Evolutionary conservation across 257 asterid genomes (phyloP).

Genomic region (Rauvolfia tetraphylla): DNA sequence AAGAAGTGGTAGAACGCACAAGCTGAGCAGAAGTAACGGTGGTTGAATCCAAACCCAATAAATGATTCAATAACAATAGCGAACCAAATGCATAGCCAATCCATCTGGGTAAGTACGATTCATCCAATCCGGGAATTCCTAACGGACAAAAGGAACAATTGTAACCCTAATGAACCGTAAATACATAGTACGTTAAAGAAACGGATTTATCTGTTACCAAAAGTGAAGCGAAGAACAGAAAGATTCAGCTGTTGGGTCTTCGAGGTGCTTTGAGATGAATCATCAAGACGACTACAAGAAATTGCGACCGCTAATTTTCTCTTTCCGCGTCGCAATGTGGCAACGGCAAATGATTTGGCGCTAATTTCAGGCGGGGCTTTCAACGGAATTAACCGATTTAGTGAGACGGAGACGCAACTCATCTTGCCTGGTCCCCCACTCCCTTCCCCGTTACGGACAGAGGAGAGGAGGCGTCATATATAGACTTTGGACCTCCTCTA

Average conservation of each 20-base stretch:
- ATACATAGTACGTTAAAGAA: not conserved
- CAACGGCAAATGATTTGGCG: not conserved
- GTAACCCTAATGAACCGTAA: not conserved
- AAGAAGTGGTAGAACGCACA: slow-evolving; percentile 29
- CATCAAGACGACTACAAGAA: slow-evolving; percentile 33
- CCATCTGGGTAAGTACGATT: slow-evolving; percentile 91
- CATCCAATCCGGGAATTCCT: slow-evolving; percentile 94
- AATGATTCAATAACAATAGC: slow-evolving; percentile 71
- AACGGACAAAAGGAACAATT: not conserved
- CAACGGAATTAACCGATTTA: slow-evolving; percentile 18
- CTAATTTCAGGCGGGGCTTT: slow-evolving; percentile 8
- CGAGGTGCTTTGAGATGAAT: slow-evolving; percentile 32
- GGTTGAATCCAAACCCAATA: slow-evolving; percentile 58
- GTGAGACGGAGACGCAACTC: slow-evolving; percentile 9
- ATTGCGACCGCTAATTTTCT: slow-evolving; percentile 14
- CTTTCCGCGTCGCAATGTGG: not conserved
- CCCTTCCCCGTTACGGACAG: not conserved
- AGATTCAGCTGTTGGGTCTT: slow-evolving; percentile 59
- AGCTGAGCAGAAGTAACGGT: slow-evolving; percentile 71
- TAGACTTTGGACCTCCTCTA: not conserved
- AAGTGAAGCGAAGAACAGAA: slow-evolving; percentile 93
- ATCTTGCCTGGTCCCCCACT: not conserved
- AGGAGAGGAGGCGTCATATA: not conserved
- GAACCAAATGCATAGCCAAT: slow-evolving; percentile 85
- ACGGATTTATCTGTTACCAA: slow-evolving; percentile 35